Conservation (phyloP, 139 green algal species). For the Zygnema cylindricum region DNA sequence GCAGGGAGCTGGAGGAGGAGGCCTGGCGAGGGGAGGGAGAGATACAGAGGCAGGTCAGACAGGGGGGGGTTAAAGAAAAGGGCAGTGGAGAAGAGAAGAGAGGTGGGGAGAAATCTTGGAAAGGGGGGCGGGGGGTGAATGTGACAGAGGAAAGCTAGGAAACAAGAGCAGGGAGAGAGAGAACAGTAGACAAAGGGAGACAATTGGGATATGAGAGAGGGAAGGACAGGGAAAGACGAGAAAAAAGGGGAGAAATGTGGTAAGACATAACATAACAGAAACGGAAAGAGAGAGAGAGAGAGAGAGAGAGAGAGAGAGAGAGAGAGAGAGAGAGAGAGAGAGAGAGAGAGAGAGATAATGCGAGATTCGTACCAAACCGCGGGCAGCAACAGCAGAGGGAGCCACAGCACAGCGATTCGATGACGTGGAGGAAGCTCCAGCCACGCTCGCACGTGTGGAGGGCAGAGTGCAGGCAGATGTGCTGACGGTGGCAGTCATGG, state of each 20-base stretch:
- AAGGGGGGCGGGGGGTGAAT: no score
- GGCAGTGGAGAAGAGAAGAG: background rate
- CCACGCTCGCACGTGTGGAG: background rate
- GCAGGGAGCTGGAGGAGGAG: background rate
- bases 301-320: slow-evolving; percentile 20
- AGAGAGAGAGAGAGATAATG: slow-evolving; percentile 18
- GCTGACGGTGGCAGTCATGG: background rate
- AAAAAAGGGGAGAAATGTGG: background rate
- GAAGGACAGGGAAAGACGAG: no score
- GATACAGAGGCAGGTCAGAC: no score
- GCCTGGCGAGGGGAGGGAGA: no score
- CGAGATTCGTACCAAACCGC: background rate
- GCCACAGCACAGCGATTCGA: background rate
- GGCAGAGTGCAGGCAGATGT: background rate
- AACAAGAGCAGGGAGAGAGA: background rate
- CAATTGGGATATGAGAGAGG: no score
- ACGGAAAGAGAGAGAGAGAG: slow-evolving; percentile 1
- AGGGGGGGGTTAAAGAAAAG: no score
- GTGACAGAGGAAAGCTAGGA: background rate
- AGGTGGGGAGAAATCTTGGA: background rate
- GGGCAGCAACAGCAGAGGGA: background rate
- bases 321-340: slow-evolving; percentile 20
- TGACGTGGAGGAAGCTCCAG: background rate
- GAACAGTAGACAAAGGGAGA: no score
- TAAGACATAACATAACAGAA: background rate